These are phyloP conservation scores for Coniochaeta prunicola DNA, from an alignment of 2,329 filamentous ascomycete species.

Conservation along the genomic window DNA sequence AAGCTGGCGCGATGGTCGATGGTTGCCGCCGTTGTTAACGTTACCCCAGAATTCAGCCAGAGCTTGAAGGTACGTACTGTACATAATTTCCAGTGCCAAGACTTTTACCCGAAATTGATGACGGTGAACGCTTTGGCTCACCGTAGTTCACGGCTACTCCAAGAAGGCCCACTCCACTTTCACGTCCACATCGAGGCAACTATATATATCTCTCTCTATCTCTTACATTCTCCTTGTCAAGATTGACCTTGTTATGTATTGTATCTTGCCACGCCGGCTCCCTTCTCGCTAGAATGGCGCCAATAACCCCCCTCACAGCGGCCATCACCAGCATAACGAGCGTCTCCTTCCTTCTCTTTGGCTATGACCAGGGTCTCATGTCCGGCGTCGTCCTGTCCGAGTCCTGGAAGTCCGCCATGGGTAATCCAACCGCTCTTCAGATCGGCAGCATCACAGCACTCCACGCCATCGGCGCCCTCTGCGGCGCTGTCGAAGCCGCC, in stretches of 20 bases:
- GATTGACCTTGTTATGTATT: too few species aligned
- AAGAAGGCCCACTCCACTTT: too few species aligned
- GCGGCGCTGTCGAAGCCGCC: constrained; percentile 18
- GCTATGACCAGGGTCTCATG: not conserved
- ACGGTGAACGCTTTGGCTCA: not conserved
- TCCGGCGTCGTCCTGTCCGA: not conserved
- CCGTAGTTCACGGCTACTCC: too few species aligned
- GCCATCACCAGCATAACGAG: not conserved
- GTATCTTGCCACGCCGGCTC: too few species aligned
- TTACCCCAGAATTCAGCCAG: not conserved
- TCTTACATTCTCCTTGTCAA: too few species aligned
- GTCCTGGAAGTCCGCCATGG: constrained; percentile 13
- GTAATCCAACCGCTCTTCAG: constrained; percentile 14
- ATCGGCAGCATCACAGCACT: constrained; percentile 22
- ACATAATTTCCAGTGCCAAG: not conserved
- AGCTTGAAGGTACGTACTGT: not conserved
- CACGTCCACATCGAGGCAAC: too few species aligned
- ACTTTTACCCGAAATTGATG: not conserved
- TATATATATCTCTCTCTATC: too few species aligned
- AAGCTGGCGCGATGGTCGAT: not conserved
- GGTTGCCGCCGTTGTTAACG: not conserved
- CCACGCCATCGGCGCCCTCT: constrained; percentile 19
- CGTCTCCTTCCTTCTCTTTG: not conserved
- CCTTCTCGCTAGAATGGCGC: not conserved
- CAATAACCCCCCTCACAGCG: not conserved